Percentiles rank a stretch among this genome's conserved stretches.
phyloP scores from a whole-genome alignment of 192 early-diverging fungal genomes.

The Gaertneriomyces sp. region DNA sequence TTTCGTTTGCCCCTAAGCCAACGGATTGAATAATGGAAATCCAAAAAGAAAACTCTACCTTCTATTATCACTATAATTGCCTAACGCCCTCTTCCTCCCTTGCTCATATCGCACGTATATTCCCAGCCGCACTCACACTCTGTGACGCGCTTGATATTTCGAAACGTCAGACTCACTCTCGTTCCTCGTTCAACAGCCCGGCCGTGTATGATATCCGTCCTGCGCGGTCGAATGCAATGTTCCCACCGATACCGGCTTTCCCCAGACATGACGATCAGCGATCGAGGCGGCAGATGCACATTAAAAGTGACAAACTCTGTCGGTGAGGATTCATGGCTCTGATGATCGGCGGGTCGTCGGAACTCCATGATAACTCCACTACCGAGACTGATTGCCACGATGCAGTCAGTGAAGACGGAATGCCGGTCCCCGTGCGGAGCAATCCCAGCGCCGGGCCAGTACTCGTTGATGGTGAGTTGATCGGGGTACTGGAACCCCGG shows the following conservation, averaged over 20 bases:
- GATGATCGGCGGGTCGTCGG: slow-evolving; percentile 23
- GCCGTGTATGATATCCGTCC: slow-evolving; percentile 41
- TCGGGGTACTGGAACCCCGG: slow-evolving; percentile 26
- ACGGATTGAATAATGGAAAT: too few species aligned
- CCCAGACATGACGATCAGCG: slow-evolving; percentile 44
- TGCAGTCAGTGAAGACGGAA: slow-evolving; percentile 36
- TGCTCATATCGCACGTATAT: slow-evolving; percentile 12
- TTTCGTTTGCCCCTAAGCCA: too few species aligned
- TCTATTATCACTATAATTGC: too few species aligned
- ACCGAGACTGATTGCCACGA: slow-evolving; percentile 43
- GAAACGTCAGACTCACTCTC: slow-evolving; percentile 31
- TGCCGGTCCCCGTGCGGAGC: slow-evolving; percentile 51
- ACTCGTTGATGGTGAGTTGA: slow-evolving; percentile 55
- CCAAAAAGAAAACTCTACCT: too few species aligned
- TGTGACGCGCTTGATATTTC: slow-evolving; percentile 14
- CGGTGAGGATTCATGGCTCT: neutral
- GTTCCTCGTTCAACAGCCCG: slow-evolving; percentile 15
- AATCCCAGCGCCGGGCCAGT: slow-evolving; percentile 51
- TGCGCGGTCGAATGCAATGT: slow-evolving; percentile 47
- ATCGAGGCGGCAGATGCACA: slow-evolving; percentile 42
- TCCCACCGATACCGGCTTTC: slow-evolving; percentile 49
- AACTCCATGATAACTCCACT: slow-evolving; percentile 56
- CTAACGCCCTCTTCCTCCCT: too few species aligned
- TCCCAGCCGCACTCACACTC: slow-evolving; percentile 23
- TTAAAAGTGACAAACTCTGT: slow-evolving; percentile 1